Conservation (phyloP, 78 protist genomes). For the Blattamonas nauphoetae region DNA sequence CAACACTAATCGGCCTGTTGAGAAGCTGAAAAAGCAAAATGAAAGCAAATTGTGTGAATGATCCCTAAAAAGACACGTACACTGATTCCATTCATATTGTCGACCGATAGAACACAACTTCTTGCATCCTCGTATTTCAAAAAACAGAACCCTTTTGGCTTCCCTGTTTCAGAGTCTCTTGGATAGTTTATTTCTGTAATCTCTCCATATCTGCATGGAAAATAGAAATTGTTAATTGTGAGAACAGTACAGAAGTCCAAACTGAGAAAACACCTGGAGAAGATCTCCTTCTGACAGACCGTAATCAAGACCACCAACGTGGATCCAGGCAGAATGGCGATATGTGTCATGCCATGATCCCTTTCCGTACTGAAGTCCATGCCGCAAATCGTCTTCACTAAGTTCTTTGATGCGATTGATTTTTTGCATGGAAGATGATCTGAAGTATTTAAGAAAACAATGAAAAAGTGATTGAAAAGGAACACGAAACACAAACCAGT, state of each 20-base stretch:
- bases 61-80: not conserved
- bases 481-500: too few species aligned
- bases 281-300: slow-evolving; percentile 57
- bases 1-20: not conserved
- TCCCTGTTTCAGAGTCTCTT: slow-evolving; percentile 72
- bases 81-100: slow-evolving; percentile 75
- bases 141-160: slow-evolving; percentile 69
- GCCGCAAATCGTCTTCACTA: not conserved
- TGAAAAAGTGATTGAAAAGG: too few species aligned
- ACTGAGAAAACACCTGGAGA: slow-evolving; percentile 56
- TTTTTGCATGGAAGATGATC: too few species aligned
- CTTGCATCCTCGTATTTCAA: slow-evolving; percentile 75
- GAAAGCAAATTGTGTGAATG: not conserved
- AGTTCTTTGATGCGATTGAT: not conserved
- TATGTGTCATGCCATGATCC: slow-evolving; percentile 65
- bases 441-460: too few species aligned
- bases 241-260: not conserved
- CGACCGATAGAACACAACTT: slow-evolving; percentile 74
- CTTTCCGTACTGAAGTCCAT: not conserved
- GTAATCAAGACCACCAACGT: slow-evolving; percentile 29
- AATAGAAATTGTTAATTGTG: not conserved
- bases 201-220: slow-evolving; percentile 42
- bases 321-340: slow-evolving; percentile 39
- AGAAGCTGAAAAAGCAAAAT: not conserved
- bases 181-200: slow-evolving; percentile 61